These are phyloP conservation scores for Euclidium syriacum DNA, from an alignment of 345 rosid species.

Conservation along the genomic window DNA sequence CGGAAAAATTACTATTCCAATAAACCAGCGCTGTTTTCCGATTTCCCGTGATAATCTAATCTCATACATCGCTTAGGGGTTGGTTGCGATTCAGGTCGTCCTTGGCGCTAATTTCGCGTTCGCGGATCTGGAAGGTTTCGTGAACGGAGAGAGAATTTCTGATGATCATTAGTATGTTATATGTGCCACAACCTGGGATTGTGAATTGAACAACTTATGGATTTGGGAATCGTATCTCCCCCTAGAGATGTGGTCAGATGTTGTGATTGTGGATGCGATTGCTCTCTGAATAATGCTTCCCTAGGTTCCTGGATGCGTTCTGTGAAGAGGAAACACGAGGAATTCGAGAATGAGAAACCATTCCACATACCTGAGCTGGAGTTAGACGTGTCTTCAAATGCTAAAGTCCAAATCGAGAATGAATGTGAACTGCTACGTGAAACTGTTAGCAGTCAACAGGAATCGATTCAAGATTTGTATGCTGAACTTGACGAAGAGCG, in stretches of 20 bases:
- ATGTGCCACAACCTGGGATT: neutral
- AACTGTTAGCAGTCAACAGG: slow-evolving; percentile 67
- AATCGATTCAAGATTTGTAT: slow-evolving; percentile 57
- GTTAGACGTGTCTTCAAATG: slow-evolving; percentile 34
- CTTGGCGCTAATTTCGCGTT: neutral
- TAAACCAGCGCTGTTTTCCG: neutral
- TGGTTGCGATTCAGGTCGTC: neutral
- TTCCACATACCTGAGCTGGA: slow-evolving; percentile 56
- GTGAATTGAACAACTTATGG: slow-evolving; percentile 44
- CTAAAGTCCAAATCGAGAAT: slow-evolving; percentile 73
- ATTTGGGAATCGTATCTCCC: slow-evolving; percentile 37
- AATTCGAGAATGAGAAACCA: slow-evolving; percentile 43
- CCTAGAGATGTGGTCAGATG: slow-evolving; percentile 39
- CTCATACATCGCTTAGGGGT: neutral
- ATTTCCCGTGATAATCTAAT: neutral
- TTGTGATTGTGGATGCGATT: slow-evolving; percentile 61
- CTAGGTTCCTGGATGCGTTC: slow-evolving; percentile 53
- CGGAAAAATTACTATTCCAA: neutral
- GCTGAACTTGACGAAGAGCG: slow-evolving; percentile 88
- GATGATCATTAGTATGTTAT: neutral
- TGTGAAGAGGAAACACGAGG: slow-evolving; percentile 65
- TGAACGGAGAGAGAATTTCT: neutral
- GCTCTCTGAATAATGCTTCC: slow-evolving; percentile 34
- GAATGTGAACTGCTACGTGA: slow-evolving; percentile 74
- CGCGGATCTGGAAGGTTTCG: neutral